Base-by-base conservation (phyloP, 805 yeast species). In the Spathaspora sp. region DNA sequence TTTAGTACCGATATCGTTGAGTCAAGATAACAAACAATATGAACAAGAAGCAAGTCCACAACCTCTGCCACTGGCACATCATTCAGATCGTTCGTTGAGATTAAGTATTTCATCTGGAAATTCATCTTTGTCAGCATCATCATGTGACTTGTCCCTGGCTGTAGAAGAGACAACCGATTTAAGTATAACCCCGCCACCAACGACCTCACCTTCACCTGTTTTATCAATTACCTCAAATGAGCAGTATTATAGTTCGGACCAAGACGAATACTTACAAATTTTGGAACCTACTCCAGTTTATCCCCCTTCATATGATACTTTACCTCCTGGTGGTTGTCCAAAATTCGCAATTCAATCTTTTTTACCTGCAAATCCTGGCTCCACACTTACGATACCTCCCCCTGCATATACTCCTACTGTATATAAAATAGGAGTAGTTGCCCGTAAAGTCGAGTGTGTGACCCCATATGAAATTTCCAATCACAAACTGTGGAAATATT, bases 401-500 rank as follows among this genome's bases (percentile, higher is more conserved):
- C 97, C 97, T 1, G 50, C 53, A 0, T 89, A 89, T 64, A 48
- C 78, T 0, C 87, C 97, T 0, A 78, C 96, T 0, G 81, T 87
- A 1, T 77, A 81, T 57, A 79, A 82, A 49, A 61, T 82, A 2
- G 85, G 89, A 0, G 60, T 79, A 1, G 76, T 86, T 1, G 64
- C 79, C 6, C 73, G 91, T 59, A 92, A 91, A 62, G 60, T 78
- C 46, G 97, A 91, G 66, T 83, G 91, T 86, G 55, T 81, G 1
- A 78, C 89, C 3, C 97, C 97, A 0, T 87, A 85, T 62, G 91
- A 86, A 57, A 72, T 82, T 2, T 77, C 96, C 0, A 75, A 82
- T 1, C 65, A 74, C 8, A 74, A 96, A 55, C 77, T 81, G 10
- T 92, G 98, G 98, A 78, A 76, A 57, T 72, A 78, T 43, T 78